These are phyloP conservation scores for Nothophoma quercina DNA, from an alignment of 2,329 filamentous ascomycete species.

Conservation along the genomic window DNA sequence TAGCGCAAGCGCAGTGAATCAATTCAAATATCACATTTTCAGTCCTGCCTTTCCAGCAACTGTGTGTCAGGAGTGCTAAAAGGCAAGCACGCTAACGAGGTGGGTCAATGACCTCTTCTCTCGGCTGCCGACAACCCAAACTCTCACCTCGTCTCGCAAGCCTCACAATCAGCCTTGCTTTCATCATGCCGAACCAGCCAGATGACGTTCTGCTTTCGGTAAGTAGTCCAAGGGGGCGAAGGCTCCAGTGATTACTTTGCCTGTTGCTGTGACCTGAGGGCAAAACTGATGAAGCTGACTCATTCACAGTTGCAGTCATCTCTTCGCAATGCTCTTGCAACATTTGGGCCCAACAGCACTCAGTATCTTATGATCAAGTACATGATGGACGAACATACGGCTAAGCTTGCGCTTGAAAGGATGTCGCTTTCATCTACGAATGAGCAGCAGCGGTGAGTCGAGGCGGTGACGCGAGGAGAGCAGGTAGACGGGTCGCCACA, in stretches of 20 bases:
- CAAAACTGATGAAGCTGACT: background rate
- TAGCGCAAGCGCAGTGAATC: conserved; percentile 3
- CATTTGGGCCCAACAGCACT: conserved; percentile 40
- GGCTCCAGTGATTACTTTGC: background rate
- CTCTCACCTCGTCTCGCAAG: background rate
- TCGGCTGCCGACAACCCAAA: background rate
- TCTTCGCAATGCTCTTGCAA: conserved; percentile 44
- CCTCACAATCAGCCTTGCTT: background rate
- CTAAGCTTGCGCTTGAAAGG: conserved; percentile 31
- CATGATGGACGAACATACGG: conserved; percentile 42
- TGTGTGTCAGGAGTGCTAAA: background rate
- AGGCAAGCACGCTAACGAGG: conserved; percentile 6
- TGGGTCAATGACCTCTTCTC: background rate
- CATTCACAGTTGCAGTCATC: conserved; percentile 41
- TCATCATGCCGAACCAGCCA: conserved; percentile 29
- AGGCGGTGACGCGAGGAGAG: background rate
- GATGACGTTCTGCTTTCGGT: conserved; percentile 42
- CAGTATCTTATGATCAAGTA: conserved; percentile 43
- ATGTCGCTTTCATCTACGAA: background rate
- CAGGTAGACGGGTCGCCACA: background rate
- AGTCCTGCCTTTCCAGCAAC: background rate
- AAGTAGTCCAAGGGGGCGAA: conserved; percentile 8
- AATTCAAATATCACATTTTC: background rate
- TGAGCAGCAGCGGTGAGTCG: background rate
- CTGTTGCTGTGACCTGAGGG: background rate